Evolutionary conservation across 2,329 filamentous ascomycete genomes (phyloP), one percentile per base, ranked within the genome.

Genomic region (Aspergillus floridensis): DNA sequence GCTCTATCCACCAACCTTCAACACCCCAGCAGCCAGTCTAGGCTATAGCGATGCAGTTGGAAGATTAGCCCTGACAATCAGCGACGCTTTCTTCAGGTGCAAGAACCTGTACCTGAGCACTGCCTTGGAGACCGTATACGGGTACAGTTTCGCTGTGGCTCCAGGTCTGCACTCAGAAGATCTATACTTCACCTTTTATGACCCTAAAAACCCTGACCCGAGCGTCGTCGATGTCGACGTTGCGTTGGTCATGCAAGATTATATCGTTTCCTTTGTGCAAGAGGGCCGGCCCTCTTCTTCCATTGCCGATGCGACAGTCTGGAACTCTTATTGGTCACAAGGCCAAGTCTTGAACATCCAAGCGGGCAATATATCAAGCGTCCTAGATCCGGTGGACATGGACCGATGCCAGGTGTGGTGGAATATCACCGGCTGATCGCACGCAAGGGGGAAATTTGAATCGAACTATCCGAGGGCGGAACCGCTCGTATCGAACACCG

Each of bases 151-250:
- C 67, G 77, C 76, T 47, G 74, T 85, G 0, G 78, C 79, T 0
- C 83, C 84, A 0, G 83, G 76, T 3, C 66, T 84, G 16, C 84
- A 86, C 66, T 82, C 81, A 14, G 68, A 76, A 41, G 84, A 86
- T 62, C 62, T 84, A 3, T 55, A 75, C 0, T 85, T 82, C 63
- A 84, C 82, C 1, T 86, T 80, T 70, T 86, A 78, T n/a, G 31
- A 48, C 26, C 53, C 46, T 19, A 21, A 26, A 12, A n/a, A 11
- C n/a, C 53, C 53, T 1, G 53, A 22, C 24, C 6, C 24, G 7
- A 31, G 16, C 5, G n/a, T 46, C 2, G 53, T 55, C 41, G 26
- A 48, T 21, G 44, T n/a, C 19, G 44, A 32, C 7, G 24, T 55
- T 21, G 53, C 53, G 4, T n/a, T 55, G 12, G 24, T 26, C 19